Conservation (phyloP, 2,329 filamentous ascomycete genomes). For the Coniosporium tulheliwenetii region DNA sequence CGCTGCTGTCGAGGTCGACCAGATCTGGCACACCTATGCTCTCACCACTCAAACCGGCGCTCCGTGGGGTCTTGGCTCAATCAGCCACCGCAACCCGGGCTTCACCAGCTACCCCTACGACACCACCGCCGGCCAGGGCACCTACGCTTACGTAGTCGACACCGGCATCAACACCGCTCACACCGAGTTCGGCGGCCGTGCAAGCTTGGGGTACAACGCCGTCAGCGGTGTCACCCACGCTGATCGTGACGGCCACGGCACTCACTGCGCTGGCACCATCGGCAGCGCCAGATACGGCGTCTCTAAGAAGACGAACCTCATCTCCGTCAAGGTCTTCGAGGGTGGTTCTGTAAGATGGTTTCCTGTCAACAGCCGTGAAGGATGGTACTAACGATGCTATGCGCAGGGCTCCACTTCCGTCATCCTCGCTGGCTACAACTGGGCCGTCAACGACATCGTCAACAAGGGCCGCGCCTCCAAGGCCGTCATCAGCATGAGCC, state of each 20-base stretch:
- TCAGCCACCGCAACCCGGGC: conserved; percentile 8
- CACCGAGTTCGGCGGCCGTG: conserved; percentile 28
- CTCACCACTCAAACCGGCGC: conserved; percentile 13
- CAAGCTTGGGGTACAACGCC: conserved; percentile 20
- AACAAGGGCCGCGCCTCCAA: conserved; percentile 12
- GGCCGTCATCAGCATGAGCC: conserved; percentile 40
- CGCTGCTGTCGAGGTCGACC: too few species aligned
- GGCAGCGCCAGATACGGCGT: conserved; percentile 27
- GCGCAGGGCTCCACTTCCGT: conserved; percentile 29
- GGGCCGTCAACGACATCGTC: conserved; percentile 20
- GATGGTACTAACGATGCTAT: too few species aligned
- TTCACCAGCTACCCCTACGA: conserved; percentile 23
- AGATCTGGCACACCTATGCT: too few species aligned
- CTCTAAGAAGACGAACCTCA: conserved; percentile 30
- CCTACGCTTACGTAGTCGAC: conserved; percentile 35
- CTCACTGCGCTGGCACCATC: conserved; percentile 30
- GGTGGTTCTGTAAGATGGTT: conserved; percentile 24
- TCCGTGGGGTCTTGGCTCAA: conserved; percentile 31
- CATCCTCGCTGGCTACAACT: conserved; percentile 46
- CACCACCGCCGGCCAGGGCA: conserved; percentile 17
- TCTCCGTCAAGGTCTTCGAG: conserved; percentile 35
- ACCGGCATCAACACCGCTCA: conserved; percentile 30
- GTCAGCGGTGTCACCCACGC: conserved; percentile 13
- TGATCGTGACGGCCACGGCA: conserved; percentile 32
- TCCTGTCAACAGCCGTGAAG: too few species aligned